Evolutionary conservation across 352 stramenopile species (phyloP).

Genomic region (Phytophthora hibernalis): DNA sequence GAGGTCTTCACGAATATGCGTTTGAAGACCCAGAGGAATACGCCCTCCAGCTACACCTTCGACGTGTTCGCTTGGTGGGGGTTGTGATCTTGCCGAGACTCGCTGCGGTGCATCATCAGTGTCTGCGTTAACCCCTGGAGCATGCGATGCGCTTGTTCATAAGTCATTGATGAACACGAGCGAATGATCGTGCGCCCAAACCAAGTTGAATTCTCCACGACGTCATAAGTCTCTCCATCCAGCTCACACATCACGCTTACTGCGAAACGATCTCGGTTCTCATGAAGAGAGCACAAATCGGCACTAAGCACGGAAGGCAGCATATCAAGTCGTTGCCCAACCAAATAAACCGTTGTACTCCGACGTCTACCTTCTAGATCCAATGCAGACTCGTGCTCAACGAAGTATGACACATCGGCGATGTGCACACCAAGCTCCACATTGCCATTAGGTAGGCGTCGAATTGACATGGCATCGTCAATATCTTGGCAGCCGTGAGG

Average conservation of each 20-base stretch:
- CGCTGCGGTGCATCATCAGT: conserved; percentile 39
- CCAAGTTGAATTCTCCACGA: conserved; percentile 70
- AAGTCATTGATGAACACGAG: conserved; percentile 92
- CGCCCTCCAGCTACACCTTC: conserved; percentile 73
- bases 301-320: conserved; percentile 89
- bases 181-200: conserved; percentile 97
- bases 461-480: conserved; percentile 91
- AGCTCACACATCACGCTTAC: conserved; percentile 94
- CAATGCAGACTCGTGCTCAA: conserved; percentile 94
- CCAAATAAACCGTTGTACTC: conserved; percentile 98
- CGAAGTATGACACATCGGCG: conserved; percentile 99
- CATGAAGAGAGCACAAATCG: conserved; percentile 93
- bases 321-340: conserved; percentile 95
- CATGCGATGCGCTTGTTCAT: conserved; percentile 84
- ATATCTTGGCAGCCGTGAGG: conserved; percentile 91
- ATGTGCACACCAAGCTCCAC: conserved; percentile 98
- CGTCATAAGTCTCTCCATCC: conserved; percentile 67
- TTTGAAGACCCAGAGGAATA: conserved; percentile 63
- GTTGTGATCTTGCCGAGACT: conserved; percentile 5
- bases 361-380: conserved; percentile 93
- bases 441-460: conserved; percentile 76
- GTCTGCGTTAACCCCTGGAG: conserved; percentile 73
- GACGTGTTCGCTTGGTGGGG: conserved; percentile 15
- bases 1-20: conserved; percentile 62
- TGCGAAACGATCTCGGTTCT: conserved; percentile 87